phyloP scores from a whole-genome alignment of 2,329 filamentous ascomycete genomes.

The Plectosphaerella plurivora region DNA sequence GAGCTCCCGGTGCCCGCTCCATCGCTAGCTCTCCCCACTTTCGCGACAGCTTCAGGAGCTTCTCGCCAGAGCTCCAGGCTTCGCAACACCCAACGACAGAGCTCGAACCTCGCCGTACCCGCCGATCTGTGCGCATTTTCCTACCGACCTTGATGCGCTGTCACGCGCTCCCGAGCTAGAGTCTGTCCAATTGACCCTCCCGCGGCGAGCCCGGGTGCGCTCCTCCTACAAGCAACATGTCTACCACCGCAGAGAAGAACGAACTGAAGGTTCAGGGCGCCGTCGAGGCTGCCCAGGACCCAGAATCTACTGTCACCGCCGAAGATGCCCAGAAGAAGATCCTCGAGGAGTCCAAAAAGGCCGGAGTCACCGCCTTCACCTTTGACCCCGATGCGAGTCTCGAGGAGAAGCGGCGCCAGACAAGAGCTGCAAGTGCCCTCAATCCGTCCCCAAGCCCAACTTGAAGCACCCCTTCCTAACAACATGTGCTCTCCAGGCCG shows the following conservation, averaged over 20 bases:
- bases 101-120: background rate
- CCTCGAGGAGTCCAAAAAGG: slow-evolving; percentile 68
- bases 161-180: slow-evolving; percentile 6
- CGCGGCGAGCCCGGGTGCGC: slow-evolving; percentile 4
- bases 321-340: slow-evolving; percentile 70
- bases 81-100: background rate
- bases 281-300: slow-evolving; percentile 71
- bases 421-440: slow-evolving; percentile 61
- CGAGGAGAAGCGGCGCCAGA: slow-evolving; percentile 80
- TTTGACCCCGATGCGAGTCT: slow-evolving; percentile 84
- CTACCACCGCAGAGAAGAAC: slow-evolving; percentile 21
- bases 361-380: slow-evolving; percentile 73
- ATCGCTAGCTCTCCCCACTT: slow-evolving; percentile 1
- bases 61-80: background rate
- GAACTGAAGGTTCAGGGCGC: slow-evolving; percentile 82
- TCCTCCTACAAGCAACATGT: slow-evolving; percentile 16
- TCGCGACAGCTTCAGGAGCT: background rate
- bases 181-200: slow-evolving; percentile 8
- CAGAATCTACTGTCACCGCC: slow-evolving; percentile 61
- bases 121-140: background rate
- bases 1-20: slow-evolving; percentile 6
- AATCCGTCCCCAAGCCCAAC: too few relatives aligned
- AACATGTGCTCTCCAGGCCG: slow-evolving; percentile 35
- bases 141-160: slow-evolving; percentile 8
- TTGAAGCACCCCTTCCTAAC: slow-evolving; percentile 7